Evolutionary conservation across 345 rosid genomes (phyloP), one percentile per base, ranked within the genome.

Genomic region (Heritiera fomes): DNA sequence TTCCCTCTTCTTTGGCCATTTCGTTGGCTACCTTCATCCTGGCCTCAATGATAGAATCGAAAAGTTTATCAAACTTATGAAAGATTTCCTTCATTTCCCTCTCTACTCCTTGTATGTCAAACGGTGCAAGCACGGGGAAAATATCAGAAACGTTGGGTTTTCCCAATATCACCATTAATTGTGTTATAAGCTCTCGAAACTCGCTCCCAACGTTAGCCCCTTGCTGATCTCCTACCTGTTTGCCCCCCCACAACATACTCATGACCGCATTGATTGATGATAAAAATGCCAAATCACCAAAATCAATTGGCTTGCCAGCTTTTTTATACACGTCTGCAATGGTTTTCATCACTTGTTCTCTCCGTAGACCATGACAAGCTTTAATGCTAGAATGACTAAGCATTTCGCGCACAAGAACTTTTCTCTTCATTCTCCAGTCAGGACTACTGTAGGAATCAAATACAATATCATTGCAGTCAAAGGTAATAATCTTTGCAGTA

Each of bases 101-200:
- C 72, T 73, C 74, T 7, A 84, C 28, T 47, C 91, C 90, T 81
- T 87, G 91, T 34, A 87, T 6, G 73, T 89, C 94, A 47, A 87
- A 82, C 78, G 80, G 23, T 0, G 86, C 83, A 15, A 89, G 76
- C 32, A 73, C 55, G 0, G 91, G 87, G 56, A 87, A 85, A 38
- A 89, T 20, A 55, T 89, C 91, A 0, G 91, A 90, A 73, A 89
- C 53, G 30, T 89, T 87, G 2, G 89, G 89, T 17, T 73, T 82
- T 12, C 82, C 90, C 1, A 77, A 12, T 0, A 84, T 2, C 14
- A 68, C 79, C 83, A 84, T 80, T 1, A 80, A n/a, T 41, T 88
- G 70, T 4, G 53, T 76, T 7, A 76, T 30, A 58, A 58, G 62
- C n/a, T 65, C 38, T 41, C 74, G 49, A n/a, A 90, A 79, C 18